phyloP scores from a whole-genome alignment of 192 early-diverging fungal species.

The Entomortierella lignicola region DNA sequence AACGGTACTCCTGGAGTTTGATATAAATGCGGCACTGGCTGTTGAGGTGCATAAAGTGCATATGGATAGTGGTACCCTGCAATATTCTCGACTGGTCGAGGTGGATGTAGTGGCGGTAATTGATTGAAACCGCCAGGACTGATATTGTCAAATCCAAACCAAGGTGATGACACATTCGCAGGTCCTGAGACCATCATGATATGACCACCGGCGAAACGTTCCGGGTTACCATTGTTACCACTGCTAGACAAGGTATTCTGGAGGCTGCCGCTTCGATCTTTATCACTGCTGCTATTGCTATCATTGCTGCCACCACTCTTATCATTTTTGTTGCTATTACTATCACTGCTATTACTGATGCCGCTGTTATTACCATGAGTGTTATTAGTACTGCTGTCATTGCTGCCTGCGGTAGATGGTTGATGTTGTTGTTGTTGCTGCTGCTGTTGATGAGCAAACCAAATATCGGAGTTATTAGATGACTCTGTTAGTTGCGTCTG shows the following conservation, averaged over 20 bases:
- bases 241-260: not conserved
- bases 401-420: constrained; percentile 2
- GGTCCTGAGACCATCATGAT: not conserved
- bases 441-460: constrained; percentile 15
- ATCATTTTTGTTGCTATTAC: not conserved
- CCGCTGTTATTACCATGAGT: too few species aligned
- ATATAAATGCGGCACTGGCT: constrained; percentile 6
- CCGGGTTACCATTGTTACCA: constrained; percentile 1
- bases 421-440: too few species aligned
- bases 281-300: not conserved
- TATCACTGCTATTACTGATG: constrained; percentile 1
- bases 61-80: constrained; percentile 21
- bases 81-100: not conserved
- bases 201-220: not conserved
- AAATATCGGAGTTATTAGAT: constrained; percentile 15
- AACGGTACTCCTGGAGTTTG: constrained; percentile 5
- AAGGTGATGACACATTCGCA: constrained; percentile 1
- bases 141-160: constrained; percentile 21
- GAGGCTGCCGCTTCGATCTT: constrained; percentile 4
- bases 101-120: constrained; percentile 5
- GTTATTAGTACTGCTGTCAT: constrained; percentile 2
- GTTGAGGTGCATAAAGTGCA: constrained; percentile 24
- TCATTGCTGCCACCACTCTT: not conserved
- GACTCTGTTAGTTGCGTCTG: not conserved
- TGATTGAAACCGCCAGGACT: constrained; percentile 1